A percentile compares a stretch with the other conserved stretches of the same genome.
Evolutionary conservation across 805 yeast species (phyloP).

Genomic region (Kodamaea jinghongensis): DNA sequence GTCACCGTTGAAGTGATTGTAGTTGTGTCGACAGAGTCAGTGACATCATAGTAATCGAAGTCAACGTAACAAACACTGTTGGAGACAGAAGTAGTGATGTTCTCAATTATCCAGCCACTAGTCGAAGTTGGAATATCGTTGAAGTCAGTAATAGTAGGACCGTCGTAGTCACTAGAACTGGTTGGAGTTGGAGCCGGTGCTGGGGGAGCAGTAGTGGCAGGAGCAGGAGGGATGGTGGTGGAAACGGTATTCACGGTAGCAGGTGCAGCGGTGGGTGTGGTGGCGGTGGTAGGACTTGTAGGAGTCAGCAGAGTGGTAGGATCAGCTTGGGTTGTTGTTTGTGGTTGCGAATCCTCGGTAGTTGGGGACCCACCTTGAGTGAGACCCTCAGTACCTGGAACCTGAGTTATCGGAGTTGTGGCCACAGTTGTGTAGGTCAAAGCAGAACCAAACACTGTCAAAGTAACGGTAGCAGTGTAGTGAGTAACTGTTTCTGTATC

Average conservation of each 20-base stretch:
- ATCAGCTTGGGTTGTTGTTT: conserved; percentile 2
- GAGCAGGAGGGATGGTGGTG: conserved; percentile 2
- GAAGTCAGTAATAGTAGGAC: conserved; percentile 29
- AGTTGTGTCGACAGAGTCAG: conserved; percentile 18
- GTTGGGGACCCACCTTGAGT: conserved; percentile 2
- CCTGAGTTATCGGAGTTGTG: conserved; percentile 22
- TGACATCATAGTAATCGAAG: conserved; percentile 31
- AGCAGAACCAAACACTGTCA: conserved; percentile 39
- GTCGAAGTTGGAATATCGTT: conserved; percentile 19
- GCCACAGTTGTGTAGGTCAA: conserved; percentile 36
- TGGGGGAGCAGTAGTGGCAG: conserved; percentile 9
- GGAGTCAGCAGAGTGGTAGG: neutral
- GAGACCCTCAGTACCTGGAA: conserved; percentile 4
- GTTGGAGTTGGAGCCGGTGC: conserved; percentile 16
- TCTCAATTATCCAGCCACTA: conserved; percentile 34
- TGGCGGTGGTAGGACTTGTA: conserved; percentile 1
- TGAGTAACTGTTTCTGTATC: conserved; percentile 37
- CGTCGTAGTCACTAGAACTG: conserved; percentile 16
- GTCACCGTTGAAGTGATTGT: conserved; percentile 41
- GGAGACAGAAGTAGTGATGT: conserved; percentile 28
- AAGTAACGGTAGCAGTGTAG: conserved; percentile 44
- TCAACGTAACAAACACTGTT: conserved; percentile 35
- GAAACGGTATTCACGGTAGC: conserved; percentile 2
- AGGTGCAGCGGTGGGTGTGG: conserved; percentile 5
- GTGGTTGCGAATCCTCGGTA: conserved; percentile 3